These are phyloP conservation scores for Silene uniflora DNA, from an alignment of 148 eudicot genomes.

Conservation along the genomic window DNA sequence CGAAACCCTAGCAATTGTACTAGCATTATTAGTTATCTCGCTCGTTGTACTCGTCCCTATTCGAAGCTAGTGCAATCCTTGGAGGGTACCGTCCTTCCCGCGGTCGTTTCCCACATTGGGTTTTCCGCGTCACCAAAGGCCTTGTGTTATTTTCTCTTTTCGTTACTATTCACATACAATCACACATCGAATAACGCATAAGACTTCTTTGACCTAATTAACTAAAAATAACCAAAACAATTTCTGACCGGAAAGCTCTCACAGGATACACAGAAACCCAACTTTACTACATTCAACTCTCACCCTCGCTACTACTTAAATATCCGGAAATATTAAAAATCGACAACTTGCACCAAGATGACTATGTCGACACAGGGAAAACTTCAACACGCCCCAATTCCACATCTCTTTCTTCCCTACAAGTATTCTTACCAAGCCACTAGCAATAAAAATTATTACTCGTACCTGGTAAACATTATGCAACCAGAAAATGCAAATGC, in stretches of 20 bases:
- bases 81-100: too few relatives aligned
- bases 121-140: too few relatives aligned
- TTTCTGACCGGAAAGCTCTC: background rate
- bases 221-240: too few relatives aligned
- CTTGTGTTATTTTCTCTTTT: too few relatives aligned
- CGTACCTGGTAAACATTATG: background rate
- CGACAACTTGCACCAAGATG: background rate
- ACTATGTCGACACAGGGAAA: slow-evolving; percentile 19
- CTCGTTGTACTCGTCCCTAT: too few relatives aligned
- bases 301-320: background rate
- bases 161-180: too few relatives aligned
- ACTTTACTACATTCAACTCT: background rate
- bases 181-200: too few relatives aligned
- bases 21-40: too few relatives aligned
- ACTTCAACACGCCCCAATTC: slow-evolving; percentile 21
- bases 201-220: too few relatives aligned
- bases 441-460: background rate
- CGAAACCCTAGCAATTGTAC: too few relatives aligned
- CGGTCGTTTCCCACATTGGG: too few relatives aligned
- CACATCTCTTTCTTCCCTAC: slow-evolving; percentile 19
- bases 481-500: slow-evolving; percentile 13
- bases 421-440: slow-evolving; percentile 16
- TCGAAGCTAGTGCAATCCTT: too few relatives aligned
- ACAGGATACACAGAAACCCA: slow-evolving; percentile 16
- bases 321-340: background rate